Percentiles rank a stretch among this genome's conserved stretches.
phyloP scores from a whole-genome alignment of 768 basidiomycete genomes.

The Boletellus emodensis region DNA sequence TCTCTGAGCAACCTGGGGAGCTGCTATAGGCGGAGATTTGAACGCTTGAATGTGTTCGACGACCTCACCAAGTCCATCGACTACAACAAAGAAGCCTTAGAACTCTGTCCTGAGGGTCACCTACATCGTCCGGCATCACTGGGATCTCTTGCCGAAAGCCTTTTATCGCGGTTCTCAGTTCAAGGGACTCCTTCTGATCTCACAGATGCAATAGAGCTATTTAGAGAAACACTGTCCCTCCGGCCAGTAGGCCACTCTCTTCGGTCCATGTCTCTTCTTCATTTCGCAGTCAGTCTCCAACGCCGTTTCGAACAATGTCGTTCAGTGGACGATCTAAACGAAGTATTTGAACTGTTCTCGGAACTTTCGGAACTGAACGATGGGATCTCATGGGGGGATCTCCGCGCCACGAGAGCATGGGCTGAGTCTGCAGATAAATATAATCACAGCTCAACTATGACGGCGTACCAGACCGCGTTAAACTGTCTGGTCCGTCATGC shows the following conservation, averaged over 20 bases:
- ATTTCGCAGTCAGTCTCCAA: conserved; percentile 8
- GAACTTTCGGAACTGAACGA: neutral
- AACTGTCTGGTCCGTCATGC: neutral
- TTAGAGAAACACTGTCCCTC: neutral
- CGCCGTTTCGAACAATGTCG: conserved; percentile 10
- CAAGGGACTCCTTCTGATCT: neutral
- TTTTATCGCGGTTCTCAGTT: neutral
- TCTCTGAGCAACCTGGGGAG: neutral
- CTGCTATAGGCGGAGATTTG: neutral
- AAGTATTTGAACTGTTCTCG: conserved; percentile 1
- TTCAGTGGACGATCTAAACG: conserved; percentile 3
- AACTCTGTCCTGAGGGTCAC: neutral
- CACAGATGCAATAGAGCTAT: neutral
- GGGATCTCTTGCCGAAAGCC: neutral
- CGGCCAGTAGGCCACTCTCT: neutral
- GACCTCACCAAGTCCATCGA: neutral
- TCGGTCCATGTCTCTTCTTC: neutral
- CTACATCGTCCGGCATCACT: neutral
- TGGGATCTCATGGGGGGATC: neutral
- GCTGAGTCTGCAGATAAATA: neutral
- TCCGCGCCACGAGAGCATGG: neutral
- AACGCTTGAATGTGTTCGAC: neutral
- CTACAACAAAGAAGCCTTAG: neutral
- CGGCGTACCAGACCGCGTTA: neutral
- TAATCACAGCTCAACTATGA: neutral